A percentile compares a stretch with the other conserved stretches of the same genome.
These are phyloP conservation scores for Penicillium italicum DNA, from an alignment of 2,329 filamentous ascomycete species.

Conservation along the genomic window DNA sequence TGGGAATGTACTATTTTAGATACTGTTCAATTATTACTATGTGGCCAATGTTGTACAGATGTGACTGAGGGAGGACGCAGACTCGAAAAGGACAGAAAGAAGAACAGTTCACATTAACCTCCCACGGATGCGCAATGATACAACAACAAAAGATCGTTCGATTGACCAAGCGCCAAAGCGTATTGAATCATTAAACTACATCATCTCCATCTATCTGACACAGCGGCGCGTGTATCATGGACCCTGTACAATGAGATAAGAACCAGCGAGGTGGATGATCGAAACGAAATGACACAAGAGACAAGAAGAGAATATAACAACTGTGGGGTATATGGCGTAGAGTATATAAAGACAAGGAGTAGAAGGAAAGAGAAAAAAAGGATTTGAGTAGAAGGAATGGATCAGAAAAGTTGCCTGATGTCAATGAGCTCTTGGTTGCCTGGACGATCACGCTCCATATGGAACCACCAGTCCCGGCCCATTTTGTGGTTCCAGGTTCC, in stretches of 20 bases:
- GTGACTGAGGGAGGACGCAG: conserved; percentile 13
- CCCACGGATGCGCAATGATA: conserved; percentile 1
- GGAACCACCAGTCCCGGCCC: conserved; percentile 46
- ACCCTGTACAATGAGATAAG: neutral
- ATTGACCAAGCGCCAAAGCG: neutral
- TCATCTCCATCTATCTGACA: neutral
- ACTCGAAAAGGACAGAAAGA: conserved; percentile 3
- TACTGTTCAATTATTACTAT: conserved; percentile 5
- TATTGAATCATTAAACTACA: neutral
- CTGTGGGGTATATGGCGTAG: conserved; percentile 25
- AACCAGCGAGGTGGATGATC: neutral
- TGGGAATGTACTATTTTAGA: neutral
- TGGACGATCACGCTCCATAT: conserved; percentile 43
- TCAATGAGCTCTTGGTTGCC: conserved; percentile 32
- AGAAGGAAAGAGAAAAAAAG: neutral
- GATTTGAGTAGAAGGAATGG: neutral
- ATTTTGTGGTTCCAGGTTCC: conserved; percentile 44
- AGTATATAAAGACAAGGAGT: conserved; percentile 10
- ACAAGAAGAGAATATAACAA: conserved; percentile 17
- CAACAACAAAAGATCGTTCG: conserved; percentile 6
- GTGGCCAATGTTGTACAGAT: conserved; percentile 9
- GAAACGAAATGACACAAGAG: conserved; percentile 2
- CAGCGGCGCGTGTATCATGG: conserved; percentile 6
- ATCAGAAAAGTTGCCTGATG: conserved; percentile 36
- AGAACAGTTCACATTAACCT: conserved; percentile 3